Evolutionary conservation across 169 alveolate genomes (phyloP), one percentile per base, ranked within the genome.

Genomic region (Pseudocohnilembus persalinus): DNA sequence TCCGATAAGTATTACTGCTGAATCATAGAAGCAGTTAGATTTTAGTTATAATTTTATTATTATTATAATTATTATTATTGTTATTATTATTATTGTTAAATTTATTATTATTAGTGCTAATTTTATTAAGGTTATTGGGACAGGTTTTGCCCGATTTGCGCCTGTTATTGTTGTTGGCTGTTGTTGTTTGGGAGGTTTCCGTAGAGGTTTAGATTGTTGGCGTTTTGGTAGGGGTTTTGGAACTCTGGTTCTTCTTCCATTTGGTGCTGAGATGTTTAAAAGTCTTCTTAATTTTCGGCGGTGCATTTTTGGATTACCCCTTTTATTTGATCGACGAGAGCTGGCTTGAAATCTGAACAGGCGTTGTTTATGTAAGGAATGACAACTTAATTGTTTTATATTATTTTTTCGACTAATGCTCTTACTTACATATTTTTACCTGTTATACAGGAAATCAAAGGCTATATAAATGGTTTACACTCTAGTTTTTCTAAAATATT

Each of bases 261-360:
- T 27, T 77, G 20, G 33, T 77, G 32, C 29, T 20, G 1, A 25
- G 26, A 26, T 27, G 26, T 30, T 75, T 30, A 29, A 27, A 33
- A 33, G 1, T 77, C 68, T 24, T 68, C 74, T n/a, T 77, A 31
- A 1, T 29, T n/a, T 28, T 72, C 76, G 27, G 74, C 68, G 4
- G 4, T 29, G 20, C 64, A 79, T 64, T 79, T 79, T 79, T 79
- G 76, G 29, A 79, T 29, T 31, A 79, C 63, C 6, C 0, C 35
- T 79, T 33, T 64, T 0, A 79, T 28, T 29, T 79, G 30, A 0
- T 79, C 76, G 26, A 35, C 84, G 0, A 79, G 63, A 28, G 76
- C 84, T 29, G 84, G 84, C 76, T 79, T 79, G 76, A 79, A 63
- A 30, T 63, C 84, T 34, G 30, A 29, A 1, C 34, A 31, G 29